Evolutionary conservation across 805 yeast genomes (phyloP).

Genomic region (Dipodascopsis uninucleata): DNA sequence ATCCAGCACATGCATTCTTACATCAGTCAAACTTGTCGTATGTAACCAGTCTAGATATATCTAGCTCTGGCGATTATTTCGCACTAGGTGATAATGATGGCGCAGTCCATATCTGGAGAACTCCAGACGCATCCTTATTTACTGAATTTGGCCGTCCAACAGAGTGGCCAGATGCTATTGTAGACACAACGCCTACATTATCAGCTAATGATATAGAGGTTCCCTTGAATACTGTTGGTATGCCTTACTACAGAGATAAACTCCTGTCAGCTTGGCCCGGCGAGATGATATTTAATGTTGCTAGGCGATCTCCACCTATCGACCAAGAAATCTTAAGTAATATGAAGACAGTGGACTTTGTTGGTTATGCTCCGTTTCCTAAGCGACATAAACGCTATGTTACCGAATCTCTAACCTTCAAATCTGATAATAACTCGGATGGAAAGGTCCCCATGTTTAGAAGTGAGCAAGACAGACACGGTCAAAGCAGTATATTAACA

Average conservation of each 20-base stretch:
- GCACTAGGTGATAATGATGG: constrained; percentile 65
- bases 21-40: constrained; percentile 59
- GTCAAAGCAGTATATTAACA: constrained; percentile 1
- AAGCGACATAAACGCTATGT: constrained; percentile 33
- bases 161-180: constrained; percentile 50
- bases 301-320: constrained; percentile 55
- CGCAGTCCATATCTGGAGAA: constrained; percentile 65
- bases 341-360: constrained; percentile 39
- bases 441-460: constrained; percentile 27
- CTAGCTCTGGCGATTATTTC: constrained; percentile 72
- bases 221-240: constrained; percentile 71
- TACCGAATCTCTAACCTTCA: constrained; percentile 31
- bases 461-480: constrained; percentile 27
- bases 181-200: constrained; percentile 6
- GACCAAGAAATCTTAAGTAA: constrained; percentile 47
- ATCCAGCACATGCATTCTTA: constrained; percentile 63
- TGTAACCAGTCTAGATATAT: constrained; percentile 51
- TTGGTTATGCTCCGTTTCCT: constrained; percentile 53
- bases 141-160: constrained; percentile 45
- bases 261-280: constrained; percentile 79
- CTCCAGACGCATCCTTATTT: constrained; percentile 44
- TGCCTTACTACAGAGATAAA: constrained; percentile 79
- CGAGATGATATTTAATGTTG: constrained; percentile 57
- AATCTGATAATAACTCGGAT: constrained; percentile 5
- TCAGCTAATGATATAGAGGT: constrained; percentile 14